Base-by-base conservation (phyloP, 1,284 basidiomycete genomes). In the Cutaneotrichosporon dermatis region DNA sequence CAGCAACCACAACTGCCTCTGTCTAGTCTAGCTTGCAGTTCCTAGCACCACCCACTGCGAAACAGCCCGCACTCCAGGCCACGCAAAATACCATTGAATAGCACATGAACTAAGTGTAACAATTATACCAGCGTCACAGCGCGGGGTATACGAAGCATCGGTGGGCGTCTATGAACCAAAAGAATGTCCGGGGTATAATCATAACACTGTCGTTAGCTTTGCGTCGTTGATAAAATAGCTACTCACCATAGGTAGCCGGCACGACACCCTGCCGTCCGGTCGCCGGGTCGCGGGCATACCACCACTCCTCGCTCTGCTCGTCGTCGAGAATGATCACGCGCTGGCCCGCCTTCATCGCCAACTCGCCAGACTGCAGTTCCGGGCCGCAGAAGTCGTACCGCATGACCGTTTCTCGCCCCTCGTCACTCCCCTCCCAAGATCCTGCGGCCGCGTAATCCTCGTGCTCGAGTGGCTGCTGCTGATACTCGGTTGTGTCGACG, bases 231-330 rank as follows among this genome's bases (percentile, higher is more conserved):
- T 25, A 25, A 25, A 25, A 25, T 25, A 25, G 25, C 25, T 3
- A 73, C 72, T 69, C 59, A 73, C 73, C 74, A 69, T 92, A 94
- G 61, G 90, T 86, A 53, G 90, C 88, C 6, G 91, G 91, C 54
- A 94, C 88, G 33, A 93, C 88, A 36, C 91, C 91, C 79, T 93
- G 90, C 54, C 81, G 83, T 13, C 90, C 88, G 55, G 86, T 86
- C 55, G 83, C 83, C 25, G 85, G 80, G 73, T 93, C 89, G 50
- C 89, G 84, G 57, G 88, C 89, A 71, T 89, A 93, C 91, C 91
- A 94, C 91, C 92, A 94, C 56, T 91, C 92, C 63, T 58, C 66
- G 54, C 66, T 68, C 61, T 75, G 71, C 51, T 71, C 68, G 65
- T 75, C 70, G 63, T 75, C 73, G 41, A 73, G 58, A 8, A 75